phyloP scores from a whole-genome alignment of 768 basidiomycete genomes.

The Mycena pura region DNA sequence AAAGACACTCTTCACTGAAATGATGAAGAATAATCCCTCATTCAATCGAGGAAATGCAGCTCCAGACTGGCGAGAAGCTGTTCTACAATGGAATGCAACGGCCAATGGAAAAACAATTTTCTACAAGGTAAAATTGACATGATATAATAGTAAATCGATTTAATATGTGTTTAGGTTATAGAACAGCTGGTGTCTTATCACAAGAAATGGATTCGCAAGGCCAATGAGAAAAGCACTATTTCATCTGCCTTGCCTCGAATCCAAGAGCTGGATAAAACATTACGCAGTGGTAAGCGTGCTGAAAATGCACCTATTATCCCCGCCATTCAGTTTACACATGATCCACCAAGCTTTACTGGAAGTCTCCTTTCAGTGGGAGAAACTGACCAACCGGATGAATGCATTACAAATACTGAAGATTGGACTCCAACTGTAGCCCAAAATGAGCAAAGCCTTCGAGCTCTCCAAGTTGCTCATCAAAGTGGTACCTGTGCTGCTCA shows the following conservation, averaged over 20 bases:
- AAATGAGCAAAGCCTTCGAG: no score
- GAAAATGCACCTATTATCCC: no score
- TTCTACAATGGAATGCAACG: constrained; percentile 4
- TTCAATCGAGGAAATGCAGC: background rate
- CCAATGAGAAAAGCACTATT: background rate
- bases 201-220: background rate
- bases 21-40: background rate
- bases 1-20: background rate
- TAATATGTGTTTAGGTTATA: background rate
- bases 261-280: background rate
- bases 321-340: no score
- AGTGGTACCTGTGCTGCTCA: no score
- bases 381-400: no score
- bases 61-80: constrained; percentile 2
- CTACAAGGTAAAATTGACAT: constrained; percentile 16
- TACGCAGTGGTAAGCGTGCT: background rate
- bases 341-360: no score
- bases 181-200: background rate
- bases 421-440: no score
- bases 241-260: background rate
- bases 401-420: no score
- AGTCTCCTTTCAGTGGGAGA: no score
- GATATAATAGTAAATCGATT: background rate
- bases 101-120: constrained; percentile 16
- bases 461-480: no score